Base-by-base conservation (phyloP, 257 asterid species). In the Lantana camara region DNA sequence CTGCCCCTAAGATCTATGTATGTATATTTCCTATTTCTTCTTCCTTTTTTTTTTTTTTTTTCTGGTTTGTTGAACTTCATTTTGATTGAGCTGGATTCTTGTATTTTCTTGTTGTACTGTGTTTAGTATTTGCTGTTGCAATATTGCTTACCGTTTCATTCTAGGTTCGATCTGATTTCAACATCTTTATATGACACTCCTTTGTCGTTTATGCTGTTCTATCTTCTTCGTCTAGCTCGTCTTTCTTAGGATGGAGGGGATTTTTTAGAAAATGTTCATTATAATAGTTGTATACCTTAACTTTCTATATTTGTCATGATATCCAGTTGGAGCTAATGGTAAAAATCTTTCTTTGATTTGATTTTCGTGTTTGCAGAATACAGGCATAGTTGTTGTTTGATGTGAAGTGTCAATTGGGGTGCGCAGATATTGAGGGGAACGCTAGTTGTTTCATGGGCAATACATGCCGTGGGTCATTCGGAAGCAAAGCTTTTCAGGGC, bases 391-490 rank as follows among this genome's bases (percentile, higher is more conserved):
- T 19, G 32, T 34, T 60, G 41, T n/a, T 75, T 69, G 38, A 59
- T 69, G 73, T 58, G 61, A 42, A 55, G 37, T 57, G 41, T 45
- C 37, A 64, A 52, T 48, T 59, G 82, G n/a, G n/a, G 70, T 63
- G 79, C 38, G 29, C 27, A 57, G 57, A 15, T 16, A 67, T 70
- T 60, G 75, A 60, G 60, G 72, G 78, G 40, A 30, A 59, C 67
- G 63, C 70, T 30, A 56, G 69, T 73, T 73, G 94, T 81, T 91
- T 88, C 73, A 91, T 91, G 97, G 97, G 97, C 93, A 91, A 91
- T 73, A 81, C 96, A 88, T 91, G 97, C 95, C 95, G 97, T 63
- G 96, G 96, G 73, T 88, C 93, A 83, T 80, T 88, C 14, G 82
- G 89, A 63, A 79, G 76, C 67, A 82, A 85, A 75, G 63, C 87